Conservation (phyloP, 129 eudicot genomes). For the Helianthus annuus region DNA sequence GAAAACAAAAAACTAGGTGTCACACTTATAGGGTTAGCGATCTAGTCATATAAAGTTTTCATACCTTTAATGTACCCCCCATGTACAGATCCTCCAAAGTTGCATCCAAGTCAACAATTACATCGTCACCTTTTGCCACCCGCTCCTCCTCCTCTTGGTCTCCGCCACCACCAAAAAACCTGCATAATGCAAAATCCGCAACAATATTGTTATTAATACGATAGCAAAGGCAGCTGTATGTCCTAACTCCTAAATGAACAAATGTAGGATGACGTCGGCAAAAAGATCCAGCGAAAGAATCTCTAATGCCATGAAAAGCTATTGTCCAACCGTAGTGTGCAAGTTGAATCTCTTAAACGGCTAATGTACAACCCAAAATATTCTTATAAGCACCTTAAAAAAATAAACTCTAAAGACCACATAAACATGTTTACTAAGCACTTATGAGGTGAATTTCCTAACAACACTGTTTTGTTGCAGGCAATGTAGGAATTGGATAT, state of each 20-base stretch:
- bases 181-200: conserved; percentile 27
- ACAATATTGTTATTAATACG: not conserved
- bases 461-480: not conserved
- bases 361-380: conserved; percentile 4
- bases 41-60: not conserved
- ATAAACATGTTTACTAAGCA: too few species aligned
- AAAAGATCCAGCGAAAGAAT: not conserved
- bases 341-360: not conserved
- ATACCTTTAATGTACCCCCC: conserved; percentile 97
- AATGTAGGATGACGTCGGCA: not conserved
- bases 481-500: not conserved
- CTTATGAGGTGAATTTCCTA: too few species aligned
- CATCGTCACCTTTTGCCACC: conserved; percentile 92
- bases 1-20: too few species aligned
- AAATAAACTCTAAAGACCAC: too few species aligned
- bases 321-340: not conserved
- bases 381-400: not conserved
- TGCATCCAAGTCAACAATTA: conserved; percentile 92
- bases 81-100: conserved; percentile 91
- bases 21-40: too few species aligned
- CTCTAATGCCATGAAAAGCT: conserved; percentile 6
- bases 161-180: conserved; percentile 98
- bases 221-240: not conserved
- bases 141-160: conserved; percentile 80
- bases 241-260: not conserved